A percentile compares a stretch with the other conserved stretches of the same genome.
phyloP scores from a whole-genome alignment of 129 eudicot genomes.

The Dittrichia graveolens region DNA sequence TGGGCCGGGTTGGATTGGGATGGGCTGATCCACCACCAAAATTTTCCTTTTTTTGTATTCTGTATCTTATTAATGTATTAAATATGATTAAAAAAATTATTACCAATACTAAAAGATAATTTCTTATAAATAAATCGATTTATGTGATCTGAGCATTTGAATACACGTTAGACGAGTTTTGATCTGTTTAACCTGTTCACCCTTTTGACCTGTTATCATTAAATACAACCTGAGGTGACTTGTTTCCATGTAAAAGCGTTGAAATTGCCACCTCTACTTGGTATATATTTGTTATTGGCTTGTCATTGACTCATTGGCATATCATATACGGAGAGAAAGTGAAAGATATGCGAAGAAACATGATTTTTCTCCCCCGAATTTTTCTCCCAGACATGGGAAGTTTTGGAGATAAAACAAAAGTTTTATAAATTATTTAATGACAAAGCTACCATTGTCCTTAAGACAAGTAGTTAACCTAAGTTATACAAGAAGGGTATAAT shows the following conservation, averaged over 20 bases:
- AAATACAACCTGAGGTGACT: too few species aligned
- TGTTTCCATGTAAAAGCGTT: not conserved
- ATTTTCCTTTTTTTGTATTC: not conserved
- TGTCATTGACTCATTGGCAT: too few species aligned
- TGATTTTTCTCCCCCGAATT: too few species aligned
- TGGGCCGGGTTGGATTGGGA: not conserved
- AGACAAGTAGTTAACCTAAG: too few species aligned
- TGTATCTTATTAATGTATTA: not conserved
- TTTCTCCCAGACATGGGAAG: too few species aligned
- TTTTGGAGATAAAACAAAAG: not conserved
- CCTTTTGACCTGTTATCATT: not conserved
- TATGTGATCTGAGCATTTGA: conserved; percentile 3
- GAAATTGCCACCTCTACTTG: conserved; percentile 7
- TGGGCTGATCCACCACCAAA: not conserved
- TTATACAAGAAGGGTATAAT: not conserved
- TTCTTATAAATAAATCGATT: not conserved
- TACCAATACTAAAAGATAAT: not conserved
- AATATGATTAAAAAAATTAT: not conserved
- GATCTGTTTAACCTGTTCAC: not conserved
- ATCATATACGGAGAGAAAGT: too few species aligned
- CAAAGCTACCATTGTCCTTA: too few species aligned
- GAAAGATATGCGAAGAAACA: not conserved
- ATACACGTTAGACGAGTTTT: not conserved
- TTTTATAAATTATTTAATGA: too few species aligned
- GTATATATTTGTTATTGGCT: not conserved